A percentile compares a stretch with the other conserved stretches of the same genome.
These are phyloP conservation scores for Aplosporella prunicola DNA, from an alignment of 2,329 filamentous ascomycete species.

Conservation along the genomic window DNA sequence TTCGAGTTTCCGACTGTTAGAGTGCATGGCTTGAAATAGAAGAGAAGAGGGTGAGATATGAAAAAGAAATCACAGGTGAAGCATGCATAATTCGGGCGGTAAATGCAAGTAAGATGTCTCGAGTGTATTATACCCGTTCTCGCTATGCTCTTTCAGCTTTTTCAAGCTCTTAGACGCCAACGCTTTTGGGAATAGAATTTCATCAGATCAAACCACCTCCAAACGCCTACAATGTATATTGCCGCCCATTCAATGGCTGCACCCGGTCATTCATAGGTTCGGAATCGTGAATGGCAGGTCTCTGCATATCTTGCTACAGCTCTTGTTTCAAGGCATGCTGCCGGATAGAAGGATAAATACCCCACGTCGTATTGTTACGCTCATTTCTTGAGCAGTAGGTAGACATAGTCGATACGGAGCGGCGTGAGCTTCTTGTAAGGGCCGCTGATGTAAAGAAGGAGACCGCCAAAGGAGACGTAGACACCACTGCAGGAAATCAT, in stretches of 20 bases:
- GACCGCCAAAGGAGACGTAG: slow-evolving; percentile 86
- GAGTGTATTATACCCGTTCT: not conserved
- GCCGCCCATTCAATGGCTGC: not conserved
- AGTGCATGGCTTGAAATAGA: slow-evolving; percentile 18
- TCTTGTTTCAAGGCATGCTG: no score
- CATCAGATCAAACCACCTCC: slow-evolving; percentile 2
- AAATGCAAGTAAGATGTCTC: not conserved
- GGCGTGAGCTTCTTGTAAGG: slow-evolving; percentile 93
- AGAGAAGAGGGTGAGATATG: slow-evolving; percentile 19
- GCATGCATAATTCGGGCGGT: slow-evolving; percentile 17
- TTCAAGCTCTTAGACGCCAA: slow-evolving; percentile 10
- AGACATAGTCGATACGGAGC: slow-evolving; percentile 84
- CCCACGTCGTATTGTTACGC: no score
- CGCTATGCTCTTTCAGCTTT: slow-evolving; percentile 19
- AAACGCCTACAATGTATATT: slow-evolving; percentile 10
- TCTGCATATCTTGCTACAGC: no score
- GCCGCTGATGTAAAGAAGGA: slow-evolving; percentile 83
- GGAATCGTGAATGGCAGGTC: no score
- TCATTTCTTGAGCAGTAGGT: slow-evolving; percentile 87
- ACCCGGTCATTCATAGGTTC: not conserved
- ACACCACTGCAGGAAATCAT: slow-evolving; percentile 56
- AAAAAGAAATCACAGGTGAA: slow-evolving; percentile 13
- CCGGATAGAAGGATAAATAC: no score
- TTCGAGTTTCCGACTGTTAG: slow-evolving; percentile 59
- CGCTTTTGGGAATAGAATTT: slow-evolving; percentile 2